These are phyloP conservation scores for Triglochin maritima DNA, from an alignment of 106 monocot species.

Conservation along the genomic window DNA sequence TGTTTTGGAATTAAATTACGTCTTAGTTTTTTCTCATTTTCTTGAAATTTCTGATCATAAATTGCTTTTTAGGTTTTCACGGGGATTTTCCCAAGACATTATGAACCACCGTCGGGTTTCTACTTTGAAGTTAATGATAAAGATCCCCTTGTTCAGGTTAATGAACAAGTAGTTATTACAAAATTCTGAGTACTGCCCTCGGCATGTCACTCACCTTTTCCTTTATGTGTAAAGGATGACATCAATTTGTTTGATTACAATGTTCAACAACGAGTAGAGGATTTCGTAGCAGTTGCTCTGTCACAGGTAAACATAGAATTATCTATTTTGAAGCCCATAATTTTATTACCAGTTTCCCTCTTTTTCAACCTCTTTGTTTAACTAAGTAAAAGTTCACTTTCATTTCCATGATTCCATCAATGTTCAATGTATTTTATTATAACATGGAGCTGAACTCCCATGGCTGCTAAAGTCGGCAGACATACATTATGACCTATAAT, in stretches of 20 bases:
- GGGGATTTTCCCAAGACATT: slow-evolving; percentile 76
- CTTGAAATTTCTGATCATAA: too few relatives aligned
- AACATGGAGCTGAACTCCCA: too few relatives aligned
- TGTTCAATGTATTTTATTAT: too few relatives aligned
- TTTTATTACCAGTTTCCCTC: too few relatives aligned
- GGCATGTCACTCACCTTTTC: neutral
- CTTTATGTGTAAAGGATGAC: slow-evolving; percentile 63
- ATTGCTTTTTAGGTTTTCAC: slow-evolving; percentile 57
- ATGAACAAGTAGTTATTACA: neutral
- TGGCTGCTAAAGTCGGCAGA: too few relatives aligned
- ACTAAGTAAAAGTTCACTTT: too few relatives aligned
- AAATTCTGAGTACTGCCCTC: neutral
- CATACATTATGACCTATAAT: too few relatives aligned
- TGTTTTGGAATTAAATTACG: neutral
- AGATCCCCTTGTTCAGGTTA: slow-evolving; percentile 76
- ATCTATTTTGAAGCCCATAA: neutral
- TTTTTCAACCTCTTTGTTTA: too few relatives aligned
- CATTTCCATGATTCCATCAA: too few relatives aligned
- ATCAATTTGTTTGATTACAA: slow-evolving; percentile 88
- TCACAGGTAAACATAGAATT: slow-evolving; percentile 45
- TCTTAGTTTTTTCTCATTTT: neutral
- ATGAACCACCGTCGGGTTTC: slow-evolving; percentile 85
- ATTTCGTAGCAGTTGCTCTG: slow-evolving; percentile 85
- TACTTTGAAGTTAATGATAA: slow-evolving; percentile 88
- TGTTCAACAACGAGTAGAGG: slow-evolving; percentile 88